phyloP scores from a whole-genome alignment of 164 flowering plant species.

The Vitis cinerea region DNA sequence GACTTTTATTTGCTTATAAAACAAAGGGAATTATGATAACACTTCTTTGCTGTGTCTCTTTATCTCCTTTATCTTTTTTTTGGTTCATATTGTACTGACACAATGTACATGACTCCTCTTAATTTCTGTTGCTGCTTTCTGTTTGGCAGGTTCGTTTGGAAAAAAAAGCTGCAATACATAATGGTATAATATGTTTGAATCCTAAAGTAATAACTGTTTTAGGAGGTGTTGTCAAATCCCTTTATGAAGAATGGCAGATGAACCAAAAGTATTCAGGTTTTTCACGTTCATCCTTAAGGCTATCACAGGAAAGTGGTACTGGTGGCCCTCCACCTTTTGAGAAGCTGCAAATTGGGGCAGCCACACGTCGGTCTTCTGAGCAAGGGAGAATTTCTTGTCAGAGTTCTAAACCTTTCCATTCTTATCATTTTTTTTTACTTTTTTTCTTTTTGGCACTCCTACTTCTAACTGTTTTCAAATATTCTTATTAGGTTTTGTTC shows the following conservation, averaged over 20 bases:
- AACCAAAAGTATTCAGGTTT: slow-evolving; percentile 73
- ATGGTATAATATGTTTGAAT: slow-evolving; percentile 72
- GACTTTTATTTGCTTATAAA: too few species aligned
- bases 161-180: slow-evolving; percentile 49
- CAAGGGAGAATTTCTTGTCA: slow-evolving; percentile 33
- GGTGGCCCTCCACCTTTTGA: slow-evolving; percentile 87
- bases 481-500: neutral
- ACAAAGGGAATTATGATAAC: too few species aligned
- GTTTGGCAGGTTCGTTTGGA: slow-evolving; percentile 65
- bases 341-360: slow-evolving; percentile 61
- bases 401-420: slow-evolving; percentile 14
- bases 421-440: neutral
- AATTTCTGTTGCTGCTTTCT: neutral
- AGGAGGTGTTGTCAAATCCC: slow-evolving; percentile 80
- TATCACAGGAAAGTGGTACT: slow-evolving; percentile 36
- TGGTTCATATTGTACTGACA: neutral
- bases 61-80: too few species aligned
- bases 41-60: too few species aligned
- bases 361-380: slow-evolving; percentile 23
- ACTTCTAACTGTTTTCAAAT: neutral
- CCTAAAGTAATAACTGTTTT: slow-evolving; percentile 52
- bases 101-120: too few species aligned
- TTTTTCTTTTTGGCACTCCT: neutral
- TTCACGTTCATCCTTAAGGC: slow-evolving; percentile 53
- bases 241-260: slow-evolving; percentile 93